Evolutionary conservation across 1,139 yeast species (phyloP), one percentile per base, ranked within the genome.

Genomic region (Geotrichum australiense): DNA sequence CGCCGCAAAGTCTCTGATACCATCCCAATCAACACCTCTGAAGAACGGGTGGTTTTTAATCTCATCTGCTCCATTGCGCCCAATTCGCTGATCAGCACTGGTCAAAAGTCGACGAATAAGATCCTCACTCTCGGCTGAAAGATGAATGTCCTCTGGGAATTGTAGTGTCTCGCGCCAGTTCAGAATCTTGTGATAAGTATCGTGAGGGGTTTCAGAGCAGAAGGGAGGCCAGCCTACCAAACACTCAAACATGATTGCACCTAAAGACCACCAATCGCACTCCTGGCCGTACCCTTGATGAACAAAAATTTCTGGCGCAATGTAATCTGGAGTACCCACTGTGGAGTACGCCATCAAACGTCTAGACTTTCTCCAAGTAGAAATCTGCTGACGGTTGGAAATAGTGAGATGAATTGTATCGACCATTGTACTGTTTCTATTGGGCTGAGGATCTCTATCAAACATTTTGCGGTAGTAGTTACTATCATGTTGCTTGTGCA

Each of bases 191-290:
- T 94, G 73, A 63, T 91, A 91, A 0, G 98, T 91, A 56, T 91
- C 98, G 54, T 89, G 96, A n/a, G 98, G 97, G 4, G 96, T 86
- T 60, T 91, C 98, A 0, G 95, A 83, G 65, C 98, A 93, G 65
- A 91, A 91, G 43, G 99, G 99, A 18, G 99, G 98, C 97, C 98
- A 91, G 15, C 99, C 99, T 50, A 91, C 86, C 50, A 91, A 70
- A 69, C 98, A 91, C 69, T 91, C 99, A 66, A 85, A 91, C 99
- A 91, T 91, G 60, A 91, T 91, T 1, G 97, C 96, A 21, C 99
- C 99, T 31, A 91, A 68, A 4, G 96, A 86, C 98, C 98, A 91
- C 99, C 99, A 91, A 63, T 91, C 99, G 66, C 99, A 93, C 61
- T 91, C 97, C 65, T 89, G 97, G 14, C 98, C 96, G 63, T 91